These are phyloP conservation scores for Trichoderma aggressivum DNA, from an alignment of 2,329 filamentous ascomycete species.

Conservation along the genomic window DNA sequence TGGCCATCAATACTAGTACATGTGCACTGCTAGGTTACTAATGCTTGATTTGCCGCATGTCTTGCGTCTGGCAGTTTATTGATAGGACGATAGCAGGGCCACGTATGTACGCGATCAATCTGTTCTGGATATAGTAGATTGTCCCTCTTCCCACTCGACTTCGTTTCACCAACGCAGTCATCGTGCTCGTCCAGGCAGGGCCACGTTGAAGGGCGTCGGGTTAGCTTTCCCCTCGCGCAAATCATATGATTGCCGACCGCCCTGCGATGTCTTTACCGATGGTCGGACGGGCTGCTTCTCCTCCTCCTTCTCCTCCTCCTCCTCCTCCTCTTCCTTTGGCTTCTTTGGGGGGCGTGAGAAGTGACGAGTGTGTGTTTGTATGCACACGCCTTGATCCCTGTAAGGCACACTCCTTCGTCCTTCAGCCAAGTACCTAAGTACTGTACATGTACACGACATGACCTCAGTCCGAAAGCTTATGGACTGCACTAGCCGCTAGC, in stretches of 20 bases:
- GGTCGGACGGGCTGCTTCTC: background rate
- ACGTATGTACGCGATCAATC: conserved; percentile 6
- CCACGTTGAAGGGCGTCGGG: conserved; percentile 7
- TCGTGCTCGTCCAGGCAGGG: background rate
- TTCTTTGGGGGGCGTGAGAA: background rate
- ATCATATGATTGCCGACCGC: background rate
- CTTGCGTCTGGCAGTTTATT: background rate
- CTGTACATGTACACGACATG: background rate
- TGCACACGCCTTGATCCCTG: conserved; percentile 2
- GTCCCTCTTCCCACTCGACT: background rate
- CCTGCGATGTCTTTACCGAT: background rate
- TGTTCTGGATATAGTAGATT: background rate
- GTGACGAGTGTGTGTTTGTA: background rate
- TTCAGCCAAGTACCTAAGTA: background rate
- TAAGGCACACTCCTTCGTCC: background rate
- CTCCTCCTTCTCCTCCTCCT: background rate
- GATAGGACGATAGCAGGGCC: background rate
- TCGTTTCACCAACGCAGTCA: background rate
- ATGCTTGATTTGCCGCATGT: background rate
- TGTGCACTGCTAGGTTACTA: background rate
- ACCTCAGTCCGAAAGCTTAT: background rate
- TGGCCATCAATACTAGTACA: background rate
- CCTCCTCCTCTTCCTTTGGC: background rate
- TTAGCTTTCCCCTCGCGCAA: background rate
- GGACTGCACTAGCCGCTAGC: background rate